Conservation (phyloP, 2,329 filamentous ascomycete species). For the Graphilbum fragrans region DNA sequence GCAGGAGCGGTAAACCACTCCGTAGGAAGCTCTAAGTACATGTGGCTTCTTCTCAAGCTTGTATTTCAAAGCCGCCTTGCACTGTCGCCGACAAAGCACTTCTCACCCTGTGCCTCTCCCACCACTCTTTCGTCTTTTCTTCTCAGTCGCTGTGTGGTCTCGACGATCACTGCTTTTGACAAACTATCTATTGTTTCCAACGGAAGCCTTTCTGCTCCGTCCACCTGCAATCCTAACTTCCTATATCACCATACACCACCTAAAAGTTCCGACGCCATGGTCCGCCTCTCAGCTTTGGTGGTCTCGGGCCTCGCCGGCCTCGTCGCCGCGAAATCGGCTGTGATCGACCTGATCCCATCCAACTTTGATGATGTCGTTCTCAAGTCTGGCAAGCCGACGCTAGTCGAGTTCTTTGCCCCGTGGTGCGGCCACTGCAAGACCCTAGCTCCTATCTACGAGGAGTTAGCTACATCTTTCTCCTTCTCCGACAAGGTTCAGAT, state of each 20-base stretch:
- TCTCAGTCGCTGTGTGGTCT: not conserved
- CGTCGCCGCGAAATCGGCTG: constrained; percentile 62
- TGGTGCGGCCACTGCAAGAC: constrained; percentile 99
- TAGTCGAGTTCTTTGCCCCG: constrained; percentile 96
- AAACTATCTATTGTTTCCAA: no score
- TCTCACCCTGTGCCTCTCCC: no score
- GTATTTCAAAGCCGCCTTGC: not conserved
- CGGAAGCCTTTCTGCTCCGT: not conserved
- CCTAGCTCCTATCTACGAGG: constrained; percentile 88
- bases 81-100: no score
- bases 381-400: constrained; percentile 83
- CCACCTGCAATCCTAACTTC: not conserved
- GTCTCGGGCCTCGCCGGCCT: constrained; percentile 38
- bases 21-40: no score
- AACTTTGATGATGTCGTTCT: constrained; percentile 91
- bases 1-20: no score
- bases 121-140: not conserved
- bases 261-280: no score
- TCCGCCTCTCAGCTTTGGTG: constrained; percentile 48
- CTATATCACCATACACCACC: not conserved
- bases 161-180: not conserved
- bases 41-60: constrained; percentile 5
- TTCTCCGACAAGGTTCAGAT: constrained; percentile 67
- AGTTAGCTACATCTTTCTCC: constrained; percentile 66
- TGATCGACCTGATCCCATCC: constrained; percentile 75